A percentile compares a stretch with the other conserved stretches of the same genome.
These are phyloP conservation scores for Naganishia vishniacii DNA, from an alignment of 768 basidiomycete genomes.

Conservation along the genomic window DNA sequence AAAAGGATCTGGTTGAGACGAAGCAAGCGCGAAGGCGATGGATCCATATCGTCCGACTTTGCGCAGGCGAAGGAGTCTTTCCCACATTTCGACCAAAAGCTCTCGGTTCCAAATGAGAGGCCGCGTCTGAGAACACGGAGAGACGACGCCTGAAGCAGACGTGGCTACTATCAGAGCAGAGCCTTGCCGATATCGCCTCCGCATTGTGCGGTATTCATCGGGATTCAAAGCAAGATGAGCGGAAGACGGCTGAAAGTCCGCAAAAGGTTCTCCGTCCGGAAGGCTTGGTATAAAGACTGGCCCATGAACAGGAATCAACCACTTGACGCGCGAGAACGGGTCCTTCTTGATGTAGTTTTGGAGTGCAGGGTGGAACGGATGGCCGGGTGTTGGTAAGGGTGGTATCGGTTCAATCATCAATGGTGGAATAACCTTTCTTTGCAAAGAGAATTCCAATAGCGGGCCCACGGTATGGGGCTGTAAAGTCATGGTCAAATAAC, in stretches of 20 bases:
- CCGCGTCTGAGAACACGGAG: neutral
- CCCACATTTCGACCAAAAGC: constrained; percentile 27
- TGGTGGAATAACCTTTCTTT: neutral
- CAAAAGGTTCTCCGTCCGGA: neutral
- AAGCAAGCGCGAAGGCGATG: constrained; percentile 31
- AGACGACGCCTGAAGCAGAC: neutral
- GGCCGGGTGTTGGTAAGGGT: neutral
- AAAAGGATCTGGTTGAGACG: constrained; percentile 43
- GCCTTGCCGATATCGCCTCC: neutral
- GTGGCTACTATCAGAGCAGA: neutral
- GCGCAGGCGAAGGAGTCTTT: constrained; percentile 27
- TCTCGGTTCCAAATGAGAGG: constrained; percentile 33
- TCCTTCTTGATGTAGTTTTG: constrained; percentile 24
- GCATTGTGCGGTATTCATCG: neutral
- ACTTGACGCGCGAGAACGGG: constrained; percentile 32
- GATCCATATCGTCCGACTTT: constrained; percentile 26
- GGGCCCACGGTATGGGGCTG: neutral
- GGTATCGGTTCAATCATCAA: constrained; percentile 1
- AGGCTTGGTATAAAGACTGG: constrained; percentile 34
- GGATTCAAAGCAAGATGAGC: neutral
- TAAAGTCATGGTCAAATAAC: neutral
- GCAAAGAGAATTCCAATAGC: neutral
- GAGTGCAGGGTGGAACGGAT: constrained; percentile 37
- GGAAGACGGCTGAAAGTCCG: neutral
- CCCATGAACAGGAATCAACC: constrained; percentile 42